phyloP scores from a whole-genome alignment of 2,329 filamentous ascomycete species.

The Claviceps sp. region DNA sequence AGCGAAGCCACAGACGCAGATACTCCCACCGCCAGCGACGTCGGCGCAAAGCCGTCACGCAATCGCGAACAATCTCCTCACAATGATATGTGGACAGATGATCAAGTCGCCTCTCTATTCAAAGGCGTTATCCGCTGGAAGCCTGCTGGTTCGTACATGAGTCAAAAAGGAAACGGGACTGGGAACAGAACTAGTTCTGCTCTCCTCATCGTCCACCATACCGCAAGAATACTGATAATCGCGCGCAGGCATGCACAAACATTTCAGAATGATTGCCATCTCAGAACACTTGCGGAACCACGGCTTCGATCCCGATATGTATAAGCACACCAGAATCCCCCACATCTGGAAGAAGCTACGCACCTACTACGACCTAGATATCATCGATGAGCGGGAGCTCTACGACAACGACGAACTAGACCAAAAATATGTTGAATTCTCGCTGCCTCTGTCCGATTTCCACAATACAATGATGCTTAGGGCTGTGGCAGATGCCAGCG shows the following conservation, averaged over 20 bases:
- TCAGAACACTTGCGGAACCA: conserved; percentile 68
- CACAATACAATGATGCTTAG: conserved; percentile 33
- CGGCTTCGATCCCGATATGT: conserved; percentile 57
- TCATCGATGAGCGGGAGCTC: conserved; percentile 74
- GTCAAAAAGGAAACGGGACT: background rate
- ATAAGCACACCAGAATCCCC: conserved; percentile 73
- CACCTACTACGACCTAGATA: conserved; percentile 71
- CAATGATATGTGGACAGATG: conserved; percentile 81
- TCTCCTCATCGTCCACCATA: background rate
- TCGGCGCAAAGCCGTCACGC: conserved; percentile 16
- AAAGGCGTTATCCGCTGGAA: conserved; percentile 93
- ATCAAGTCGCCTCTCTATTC: conserved; percentile 84
- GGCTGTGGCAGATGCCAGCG: conserved; percentile 30
- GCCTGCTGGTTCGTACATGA: conserved; percentile 57
- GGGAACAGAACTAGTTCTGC: background rate
- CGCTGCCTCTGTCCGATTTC: conserved; percentile 38
- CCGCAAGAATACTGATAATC: background rate
- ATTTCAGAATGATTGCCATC: conserved; percentile 83
- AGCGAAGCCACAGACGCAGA: conserved; percentile 50
- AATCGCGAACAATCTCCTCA: conserved; percentile 12
- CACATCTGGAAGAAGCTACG: conserved; percentile 84
- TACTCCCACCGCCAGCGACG: conserved; percentile 41
- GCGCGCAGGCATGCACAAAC: conserved; percentile 68
- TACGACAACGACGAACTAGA: conserved; percentile 45
- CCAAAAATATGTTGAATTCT: conserved; percentile 53